A percentile compares a stretch with the other conserved stretches of the same genome.
Evolutionary conservation across 129 eudicot species (phyloP).

Genomic region (Oenanthe sinensis): DNA sequence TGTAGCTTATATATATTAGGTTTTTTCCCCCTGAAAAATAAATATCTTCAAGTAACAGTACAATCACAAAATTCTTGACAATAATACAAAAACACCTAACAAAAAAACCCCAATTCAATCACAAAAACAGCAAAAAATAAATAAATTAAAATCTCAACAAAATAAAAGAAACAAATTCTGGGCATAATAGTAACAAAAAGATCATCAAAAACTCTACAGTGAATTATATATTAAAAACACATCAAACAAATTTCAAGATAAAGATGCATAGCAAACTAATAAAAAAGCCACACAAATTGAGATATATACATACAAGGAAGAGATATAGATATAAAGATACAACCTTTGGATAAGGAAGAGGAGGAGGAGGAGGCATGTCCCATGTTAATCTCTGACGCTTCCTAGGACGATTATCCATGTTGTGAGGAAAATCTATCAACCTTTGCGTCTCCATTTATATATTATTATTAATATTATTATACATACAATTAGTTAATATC

Average conservation of each 20-base stretch:
- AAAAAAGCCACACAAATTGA: background rate
- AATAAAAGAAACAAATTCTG: background rate
- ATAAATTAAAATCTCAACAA: too few relatives aligned
- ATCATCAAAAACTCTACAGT: background rate
- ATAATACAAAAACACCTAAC: background rate
- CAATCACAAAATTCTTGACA: background rate
- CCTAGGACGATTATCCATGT: conserved; percentile 65
- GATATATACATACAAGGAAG: background rate
- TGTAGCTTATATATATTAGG: background rate
- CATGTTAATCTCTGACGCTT: conserved; percentile 78
- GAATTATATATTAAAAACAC: background rate
- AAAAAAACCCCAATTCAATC: background rate
- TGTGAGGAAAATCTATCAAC: conserved; percentile 47
- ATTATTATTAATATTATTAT: background rate
- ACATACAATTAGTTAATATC: background rate
- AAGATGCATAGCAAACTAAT: background rate
- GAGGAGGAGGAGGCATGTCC: conserved; percentile 52
- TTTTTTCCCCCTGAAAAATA: background rate
- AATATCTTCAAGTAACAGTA: background rate
- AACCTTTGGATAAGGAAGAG: conserved; percentile 53
- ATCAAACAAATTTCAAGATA: background rate
- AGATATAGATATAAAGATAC: background rate
- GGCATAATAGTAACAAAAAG: background rate
- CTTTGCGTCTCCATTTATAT: conserved; percentile 63
- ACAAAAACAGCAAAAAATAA: background rate